phyloP scores from a whole-genome alignment of 2,329 filamentous ascomycete species.

The Colletotrichum somersetense region DNA sequence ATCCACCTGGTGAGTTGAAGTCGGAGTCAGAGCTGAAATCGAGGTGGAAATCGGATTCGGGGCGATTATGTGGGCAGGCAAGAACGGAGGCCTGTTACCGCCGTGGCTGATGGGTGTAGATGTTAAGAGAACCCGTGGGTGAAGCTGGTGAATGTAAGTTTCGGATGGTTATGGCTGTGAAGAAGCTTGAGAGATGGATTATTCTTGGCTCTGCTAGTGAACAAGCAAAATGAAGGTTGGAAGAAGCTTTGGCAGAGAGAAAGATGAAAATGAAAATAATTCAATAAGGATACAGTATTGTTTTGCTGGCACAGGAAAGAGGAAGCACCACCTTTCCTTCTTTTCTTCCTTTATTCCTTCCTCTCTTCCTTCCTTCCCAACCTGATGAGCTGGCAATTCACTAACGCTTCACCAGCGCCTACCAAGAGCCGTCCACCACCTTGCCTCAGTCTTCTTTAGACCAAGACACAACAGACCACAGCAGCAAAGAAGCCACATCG shows the following conservation, averaged over 20 bases:
- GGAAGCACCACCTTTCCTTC: neutral
- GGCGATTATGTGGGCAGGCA: rapidly evolving
- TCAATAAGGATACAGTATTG: neutral
- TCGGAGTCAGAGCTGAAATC: neutral
- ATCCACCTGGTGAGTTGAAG: neutral
- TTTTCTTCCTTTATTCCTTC: neutral
- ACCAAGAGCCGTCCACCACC: too few species aligned
- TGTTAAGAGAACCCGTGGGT: neutral
- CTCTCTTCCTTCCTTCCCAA: too few species aligned
- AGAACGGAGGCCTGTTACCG: neutral
- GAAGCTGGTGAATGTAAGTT: neutral
- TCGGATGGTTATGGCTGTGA: neutral
- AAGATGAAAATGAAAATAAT: neutral
- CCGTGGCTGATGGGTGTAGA: too few species aligned
- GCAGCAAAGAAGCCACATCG: neutral
- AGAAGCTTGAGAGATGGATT: neutral
- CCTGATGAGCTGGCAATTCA: neutral
- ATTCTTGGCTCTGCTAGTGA: neutral
- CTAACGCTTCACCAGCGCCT: neutral
- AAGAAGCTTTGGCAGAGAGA: neutral
- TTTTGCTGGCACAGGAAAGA: neutral
- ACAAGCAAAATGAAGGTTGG: neutral
- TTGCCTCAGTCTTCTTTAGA: neutral
- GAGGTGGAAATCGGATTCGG: neutral
- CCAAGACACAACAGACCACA: neutral